Evolutionary conservation across 139 green algal genomes (phyloP), one percentile per base, ranked within the genome.

Genomic region (Chlorella sp.): DNA sequence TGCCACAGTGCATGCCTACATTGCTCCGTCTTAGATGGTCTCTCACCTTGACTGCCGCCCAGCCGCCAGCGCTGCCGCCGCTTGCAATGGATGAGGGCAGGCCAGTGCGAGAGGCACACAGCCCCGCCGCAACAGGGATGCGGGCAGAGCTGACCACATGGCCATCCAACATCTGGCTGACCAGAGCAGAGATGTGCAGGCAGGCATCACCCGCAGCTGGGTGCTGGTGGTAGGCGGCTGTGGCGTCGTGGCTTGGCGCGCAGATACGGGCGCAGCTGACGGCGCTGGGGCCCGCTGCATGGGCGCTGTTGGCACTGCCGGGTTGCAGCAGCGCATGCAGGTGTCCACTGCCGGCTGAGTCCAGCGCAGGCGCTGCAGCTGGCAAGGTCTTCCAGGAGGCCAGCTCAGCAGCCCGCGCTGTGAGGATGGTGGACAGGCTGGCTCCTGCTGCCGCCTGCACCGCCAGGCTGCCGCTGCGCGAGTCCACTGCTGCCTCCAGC

Each of bases 211-310:
- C 62, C 0, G 41, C 4, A 6, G 78, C 78, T 9, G 78, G 78
- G 78, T 83, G 78, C 63, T 74, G 41, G 39, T 75, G 44, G 39
- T 83, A 83, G 28, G 75, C 86, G 20, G 57, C 70, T 3, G 51
- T 34, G 11, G 57, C 38, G 21, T 82, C 76, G 20, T 30, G 60
- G 5, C 32, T 18, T 3, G 69, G 69, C 3, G 69, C 69, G 12
- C 15, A 38, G 13, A 75, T 56, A 18, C 69, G 36, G 20, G 69
- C 69, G 34, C 69, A 75, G 69, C 69, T 75, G 28, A 75, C 69
- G 3, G 69, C 69, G 18, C 11, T 38, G 57, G 60, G 6, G 47
- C 41, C 34, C 21, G 17, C 74, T 47, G 74, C 44, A 26, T 17
- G 2, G 44, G 44, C 20, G 28, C 3, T 28, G 25, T 34, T 34